phyloP scores from a whole-genome alignment of 139 green algal genomes.

The Chlamydomonas applanata region DNA sequence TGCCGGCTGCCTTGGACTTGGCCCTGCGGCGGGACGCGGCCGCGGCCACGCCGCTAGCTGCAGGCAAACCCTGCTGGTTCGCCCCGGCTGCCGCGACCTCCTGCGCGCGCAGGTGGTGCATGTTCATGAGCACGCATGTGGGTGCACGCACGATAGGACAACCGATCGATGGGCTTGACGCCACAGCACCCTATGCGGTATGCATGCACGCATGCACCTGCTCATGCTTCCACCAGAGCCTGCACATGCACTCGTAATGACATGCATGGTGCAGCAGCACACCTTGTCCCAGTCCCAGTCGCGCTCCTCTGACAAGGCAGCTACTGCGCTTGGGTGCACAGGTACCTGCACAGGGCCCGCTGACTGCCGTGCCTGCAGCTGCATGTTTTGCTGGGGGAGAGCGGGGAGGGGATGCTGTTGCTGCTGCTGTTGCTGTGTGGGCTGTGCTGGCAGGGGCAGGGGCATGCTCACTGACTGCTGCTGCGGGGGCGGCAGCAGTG shows the following conservation, averaged over 20 bases:
- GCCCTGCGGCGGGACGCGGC: no score
- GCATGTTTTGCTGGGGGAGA: background rate
- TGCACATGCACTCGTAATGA: no score
- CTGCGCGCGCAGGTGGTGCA: no score
- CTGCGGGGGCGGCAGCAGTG: background rate
- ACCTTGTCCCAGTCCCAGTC: slow-evolving; percentile 42
- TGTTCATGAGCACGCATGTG: no score
- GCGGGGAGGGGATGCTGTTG: background rate
- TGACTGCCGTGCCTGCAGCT: background rate
- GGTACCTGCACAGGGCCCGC: background rate
- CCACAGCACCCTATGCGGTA: no score
- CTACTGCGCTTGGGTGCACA: slow-evolving; percentile 10
- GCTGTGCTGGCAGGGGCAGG: background rate
- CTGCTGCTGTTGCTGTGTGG: slow-evolving; percentile 12
- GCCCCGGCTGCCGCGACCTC: no score
- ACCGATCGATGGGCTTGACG: no score
- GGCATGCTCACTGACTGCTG: background rate
- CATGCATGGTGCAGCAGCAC: background rate
- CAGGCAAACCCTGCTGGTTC: no score
- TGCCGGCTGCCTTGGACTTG: background rate
- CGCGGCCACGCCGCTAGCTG: no score
- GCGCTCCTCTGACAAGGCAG: slow-evolving; percentile 44
- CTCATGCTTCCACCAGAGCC: no score
- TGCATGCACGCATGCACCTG: no score
- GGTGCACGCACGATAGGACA: no score